A percentile compares a stretch with the other conserved stretches of the same genome.
Evolutionary conservation across 2,329 filamentous ascomycete genomes (phyloP).

Genomic region (Xylariales sp.): DNA sequence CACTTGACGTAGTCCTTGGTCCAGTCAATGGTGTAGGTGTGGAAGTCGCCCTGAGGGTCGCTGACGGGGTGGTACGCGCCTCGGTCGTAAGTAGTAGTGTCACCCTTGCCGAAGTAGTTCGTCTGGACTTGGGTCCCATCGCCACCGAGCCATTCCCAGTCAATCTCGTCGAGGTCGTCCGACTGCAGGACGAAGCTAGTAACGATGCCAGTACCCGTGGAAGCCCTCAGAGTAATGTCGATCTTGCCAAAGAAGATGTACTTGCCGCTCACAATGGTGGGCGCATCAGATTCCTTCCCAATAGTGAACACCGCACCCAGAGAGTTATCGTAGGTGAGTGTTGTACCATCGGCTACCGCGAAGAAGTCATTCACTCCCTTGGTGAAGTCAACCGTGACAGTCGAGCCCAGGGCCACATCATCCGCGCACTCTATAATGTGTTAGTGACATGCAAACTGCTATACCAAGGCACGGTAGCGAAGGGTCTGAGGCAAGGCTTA

Average conservation of each 20-base stretch:
- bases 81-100: constrained; percentile 65
- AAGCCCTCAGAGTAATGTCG: constrained; percentile 72
- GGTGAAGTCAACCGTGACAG: constrained; percentile 66
- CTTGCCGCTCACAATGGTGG: constrained; percentile 71
- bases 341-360: constrained; percentile 41
- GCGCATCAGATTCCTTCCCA: constrained; percentile 57
- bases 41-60: constrained; percentile 48
- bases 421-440: constrained; percentile 63
- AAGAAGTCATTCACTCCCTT: constrained; percentile 60
- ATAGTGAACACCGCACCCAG: constrained; percentile 60
- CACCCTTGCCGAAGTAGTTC: constrained; percentile 76
- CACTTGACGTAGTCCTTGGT: constrained; percentile 58
- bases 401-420: constrained; percentile 70
- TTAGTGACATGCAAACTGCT: no score
- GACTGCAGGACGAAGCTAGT: constrained; percentile 88
- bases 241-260: constrained; percentile 97
- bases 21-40: constrained; percentile 69
- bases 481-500: constrained; percentile 24
- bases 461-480: background rate
- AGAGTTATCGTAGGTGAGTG: constrained; percentile 39
- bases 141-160: constrained; percentile 91
- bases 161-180: constrained; percentile 87
- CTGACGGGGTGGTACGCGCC: constrained; percentile 57
- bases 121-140: constrained; percentile 72
- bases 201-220: constrained; percentile 79